Percentiles rank a stretch among this genome's conserved stretches.
These are phyloP conservation scores for Oropetium thomaeum DNA, from an alignment of 176 grass and related monocot species.

Conservation along the genomic window DNA sequence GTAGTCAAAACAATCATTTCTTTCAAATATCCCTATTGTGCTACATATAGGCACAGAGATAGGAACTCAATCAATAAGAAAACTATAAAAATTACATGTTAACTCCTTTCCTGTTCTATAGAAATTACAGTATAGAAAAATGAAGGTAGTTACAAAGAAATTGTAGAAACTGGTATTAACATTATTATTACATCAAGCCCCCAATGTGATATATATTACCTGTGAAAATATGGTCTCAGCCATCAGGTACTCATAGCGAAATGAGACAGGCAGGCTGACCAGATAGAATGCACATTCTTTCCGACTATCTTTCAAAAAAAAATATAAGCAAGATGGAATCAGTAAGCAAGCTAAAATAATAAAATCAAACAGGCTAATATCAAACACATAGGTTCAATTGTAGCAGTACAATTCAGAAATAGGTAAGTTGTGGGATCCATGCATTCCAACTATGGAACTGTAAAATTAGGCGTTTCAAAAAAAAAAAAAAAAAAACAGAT, in stretches of 20 bases:
- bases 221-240: conserved; percentile 99
- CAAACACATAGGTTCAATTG: conserved; percentile 21
- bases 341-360: conserved; percentile 24
- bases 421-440: neutral
- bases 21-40: neutral
- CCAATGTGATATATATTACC: conserved; percentile 36
- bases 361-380: neutral
- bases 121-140: too few species aligned
- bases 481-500: neutral
- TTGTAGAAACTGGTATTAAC: neutral
- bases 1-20: neutral
- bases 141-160: neutral
- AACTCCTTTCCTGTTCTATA: neutral
- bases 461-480: neutral
- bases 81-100: neutral
- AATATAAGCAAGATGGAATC: conserved; percentile 40
- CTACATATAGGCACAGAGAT: neutral
- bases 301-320: conserved; percentile 92
- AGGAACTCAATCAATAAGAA: neutral
- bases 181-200: neutral
- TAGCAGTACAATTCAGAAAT: neutral
- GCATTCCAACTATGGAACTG: neutral
- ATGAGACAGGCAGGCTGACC: conserved; percentile 84
- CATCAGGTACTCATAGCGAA: conserved; percentile 97
- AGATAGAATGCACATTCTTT: conserved; percentile 99